Conservation (phyloP, 2,329 filamentous ascomycete species). For the Arthrocladium fulminans region DNA sequence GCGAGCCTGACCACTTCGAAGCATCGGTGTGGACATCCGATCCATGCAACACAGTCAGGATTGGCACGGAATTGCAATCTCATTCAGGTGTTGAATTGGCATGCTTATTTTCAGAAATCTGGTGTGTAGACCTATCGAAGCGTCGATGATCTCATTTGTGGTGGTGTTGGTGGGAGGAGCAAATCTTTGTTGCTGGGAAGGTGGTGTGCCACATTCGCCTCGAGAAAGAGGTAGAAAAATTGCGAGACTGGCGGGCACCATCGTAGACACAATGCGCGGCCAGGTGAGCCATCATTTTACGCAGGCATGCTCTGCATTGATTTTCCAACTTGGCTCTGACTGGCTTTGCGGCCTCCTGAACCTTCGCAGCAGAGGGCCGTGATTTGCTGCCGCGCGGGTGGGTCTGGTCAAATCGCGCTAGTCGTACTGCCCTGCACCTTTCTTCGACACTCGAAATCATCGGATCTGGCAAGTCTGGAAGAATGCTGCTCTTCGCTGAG, state of each 20-base stretch:
- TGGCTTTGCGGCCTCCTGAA: slow-evolving; percentile 29
- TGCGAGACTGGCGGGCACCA: slow-evolving; percentile 1
- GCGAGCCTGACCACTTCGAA: neutral
- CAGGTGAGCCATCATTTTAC: slow-evolving; percentile 8
- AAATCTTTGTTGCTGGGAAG: neutral
- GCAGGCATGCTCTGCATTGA: slow-evolving; percentile 10
- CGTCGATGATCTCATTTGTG: slow-evolving; percentile 1
- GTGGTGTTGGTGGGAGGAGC: neutral
- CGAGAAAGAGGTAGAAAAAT: neutral
- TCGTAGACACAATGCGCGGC: slow-evolving; percentile 4
- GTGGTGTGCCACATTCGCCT: slow-evolving; percentile 2
- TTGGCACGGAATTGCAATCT: neutral
- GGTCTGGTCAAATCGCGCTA: slow-evolving; percentile 6
- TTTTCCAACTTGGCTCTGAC: slow-evolving; percentile 21
- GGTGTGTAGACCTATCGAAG: neutral
- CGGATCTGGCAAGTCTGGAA: slow-evolving; percentile 2
- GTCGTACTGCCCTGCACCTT: neutral
- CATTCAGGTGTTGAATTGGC: neutral
- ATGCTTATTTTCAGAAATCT: neutral
- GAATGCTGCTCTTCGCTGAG: slow-evolving; percentile 6
- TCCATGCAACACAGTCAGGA: neutral
- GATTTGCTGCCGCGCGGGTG: neutral
- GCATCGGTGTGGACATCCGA: neutral
- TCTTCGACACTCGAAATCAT: slow-evolving; percentile 6
- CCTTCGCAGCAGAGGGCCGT: slow-evolving; percentile 23